These are phyloP conservation scores for Vaccinium corymbosum DNA, from an alignment of 148 eudicot genomes.

Conservation along the genomic window DNA sequence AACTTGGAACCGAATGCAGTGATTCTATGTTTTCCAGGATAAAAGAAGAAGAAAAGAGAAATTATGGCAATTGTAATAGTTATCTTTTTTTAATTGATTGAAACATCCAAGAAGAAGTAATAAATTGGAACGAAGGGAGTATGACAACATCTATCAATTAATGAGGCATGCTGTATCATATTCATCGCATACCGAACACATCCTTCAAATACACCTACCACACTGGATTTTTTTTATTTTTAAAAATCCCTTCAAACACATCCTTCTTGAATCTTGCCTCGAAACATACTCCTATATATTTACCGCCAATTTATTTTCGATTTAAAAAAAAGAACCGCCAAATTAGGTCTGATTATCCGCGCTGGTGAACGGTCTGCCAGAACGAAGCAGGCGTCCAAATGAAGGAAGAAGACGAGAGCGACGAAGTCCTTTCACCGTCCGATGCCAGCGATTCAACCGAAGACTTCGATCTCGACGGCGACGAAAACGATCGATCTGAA, in stretches of 20 bases:
- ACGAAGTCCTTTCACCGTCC: conserved; percentile 13
- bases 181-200: no score
- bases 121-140: no score
- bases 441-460: conserved; percentile 30
- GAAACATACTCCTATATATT: background rate
- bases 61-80: no score
- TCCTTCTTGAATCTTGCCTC: background rate
- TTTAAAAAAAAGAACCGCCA: background rate
- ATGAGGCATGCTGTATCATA: no score
- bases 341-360: background rate
- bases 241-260: background rate
- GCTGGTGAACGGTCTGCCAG: background rate
- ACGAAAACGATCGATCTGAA: background rate
- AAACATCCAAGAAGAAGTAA: no score
- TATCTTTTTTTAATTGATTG: no score
- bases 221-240: no score
- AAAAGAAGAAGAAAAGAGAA: no score
- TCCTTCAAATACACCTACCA: no score
- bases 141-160: no score
- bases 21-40: no score
- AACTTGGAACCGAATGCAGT: no score
- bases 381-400: background rate
- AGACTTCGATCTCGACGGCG: conserved; percentile 14
- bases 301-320: background rate
- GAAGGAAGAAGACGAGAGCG: conserved; percentile 2